Base-by-base conservation (phyloP, 1,284 basidiomycete genomes). In the Tylopilus orsonianus region DNA sequence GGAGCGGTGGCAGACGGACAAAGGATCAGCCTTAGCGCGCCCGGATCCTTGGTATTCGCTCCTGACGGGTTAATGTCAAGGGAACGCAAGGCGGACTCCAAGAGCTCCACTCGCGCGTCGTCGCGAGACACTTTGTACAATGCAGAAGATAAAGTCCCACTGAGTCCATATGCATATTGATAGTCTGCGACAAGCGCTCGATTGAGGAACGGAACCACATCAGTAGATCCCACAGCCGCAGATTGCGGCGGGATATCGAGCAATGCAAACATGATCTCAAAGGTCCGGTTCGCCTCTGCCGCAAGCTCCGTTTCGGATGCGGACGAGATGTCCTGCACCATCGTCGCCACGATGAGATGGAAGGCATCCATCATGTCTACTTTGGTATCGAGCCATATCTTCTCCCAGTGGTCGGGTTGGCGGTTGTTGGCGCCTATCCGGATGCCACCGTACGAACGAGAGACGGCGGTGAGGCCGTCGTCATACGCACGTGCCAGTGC, bases 331-430 rank as follows among this genome's bases (percentile, higher is more conserved):
- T 78, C 76, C 12, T 70, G 69, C 14, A 87, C 60, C 38, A 84
- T 68, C 2, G 71, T 66, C 23, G 70, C 68, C 34, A 87, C 55
- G 35, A 86, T 60, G 41, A 80, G 60, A 55, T 88, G 85, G 62
- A 87, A 85, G 12, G 74, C 63, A 55, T 89, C 86, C 20, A 90
- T 64, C 16, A 89, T 66, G n/a, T 79, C 76, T 6, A 84, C 79
- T 67, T 89, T 89, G 7, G 83, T 83, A 48, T 83, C 78, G 4
- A 88, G 70, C 75, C 81, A 85, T 38, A 85, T 73, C 18, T 69
- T 71, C 54, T 85, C 80, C 85, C 85, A 87, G 40, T 85, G 77
- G 56, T 83, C 81, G 14, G 75, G 64, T 12, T 70, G 65, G 42
- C 69, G 67, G 32, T 64, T 47, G 14, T 55, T 49, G 32, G 54